Percentiles rank a stretch among this genome's conserved stretches.
These are phyloP conservation scores for cucumber (Cucumis sativus) DNA, from an alignment of 306 rosid species.

Conservation along the genomic window Cucumber_9930_V3 NC_026657.2:32313501-32314000, in stretches of 20 bases:
- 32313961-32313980: not conserved
- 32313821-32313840: too few species aligned
- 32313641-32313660: too few species aligned
- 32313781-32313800: not conserved
- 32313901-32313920: not conserved
- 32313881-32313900: not conserved
- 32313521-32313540: not conserved
- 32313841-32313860: not conserved
- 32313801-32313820: not conserved
- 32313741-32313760: not conserved
- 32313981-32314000: too few species aligned
- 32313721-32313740: not conserved
- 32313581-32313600: too few species aligned
- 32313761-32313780: not conserved
- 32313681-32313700: too few species aligned
- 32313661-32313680: too few species aligned
- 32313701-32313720: too few species aligned
- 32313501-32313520: conserved; percentile 94
- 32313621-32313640: too few species aligned
- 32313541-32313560: too few species aligned
- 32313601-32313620: too few species aligned
- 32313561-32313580: not conserved
- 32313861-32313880: not conserved
- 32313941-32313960: not conserved
- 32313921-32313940: not conserved